phyloP scores from a whole-genome alignment of 331 rosid genomes.

The Quercus phellos region DNA sequence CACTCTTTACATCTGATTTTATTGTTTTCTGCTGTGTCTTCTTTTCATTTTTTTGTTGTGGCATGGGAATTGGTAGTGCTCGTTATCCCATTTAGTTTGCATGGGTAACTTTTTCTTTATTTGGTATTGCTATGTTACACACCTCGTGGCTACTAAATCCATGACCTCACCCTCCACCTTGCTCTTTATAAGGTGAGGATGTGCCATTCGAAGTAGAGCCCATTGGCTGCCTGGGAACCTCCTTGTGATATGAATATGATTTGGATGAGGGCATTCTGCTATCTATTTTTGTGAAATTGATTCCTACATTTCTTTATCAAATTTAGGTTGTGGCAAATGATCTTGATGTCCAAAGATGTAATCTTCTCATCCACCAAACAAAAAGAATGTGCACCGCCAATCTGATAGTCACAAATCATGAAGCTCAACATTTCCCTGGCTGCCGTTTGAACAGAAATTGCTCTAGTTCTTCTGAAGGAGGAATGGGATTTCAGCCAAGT shows the following conservation, averaged over 20 bases:
- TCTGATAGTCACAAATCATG: conserved; percentile 89
- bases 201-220: no score
- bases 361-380: conserved; percentile 98
- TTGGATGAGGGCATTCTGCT: conserved; percentile 8
- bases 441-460: conserved; percentile 56
- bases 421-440: conserved; percentile 96
- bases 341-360: conserved; percentile 95
- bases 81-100: conserved; percentile 13
- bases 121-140: no score
- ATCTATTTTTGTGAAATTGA: conserved; percentile 12
- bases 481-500: conserved; percentile 30
- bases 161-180: no score
- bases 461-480: conserved; percentile 24
- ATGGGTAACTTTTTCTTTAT: no score
- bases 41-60: not conserved
- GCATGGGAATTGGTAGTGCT: conserved; percentile 1
- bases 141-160: no score
- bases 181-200: no score
- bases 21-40: not conserved
- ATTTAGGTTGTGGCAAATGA: conserved; percentile 92
- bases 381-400: conserved; percentile 99
- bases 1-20: not conserved
- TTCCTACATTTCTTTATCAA: conserved; percentile 14
- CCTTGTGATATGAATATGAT: not conserved
- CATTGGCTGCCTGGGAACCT: not conserved